phyloP scores from a whole-genome alignment of 1,139 yeast genomes.

The Sugiyamaella grinbergsii region DNA sequence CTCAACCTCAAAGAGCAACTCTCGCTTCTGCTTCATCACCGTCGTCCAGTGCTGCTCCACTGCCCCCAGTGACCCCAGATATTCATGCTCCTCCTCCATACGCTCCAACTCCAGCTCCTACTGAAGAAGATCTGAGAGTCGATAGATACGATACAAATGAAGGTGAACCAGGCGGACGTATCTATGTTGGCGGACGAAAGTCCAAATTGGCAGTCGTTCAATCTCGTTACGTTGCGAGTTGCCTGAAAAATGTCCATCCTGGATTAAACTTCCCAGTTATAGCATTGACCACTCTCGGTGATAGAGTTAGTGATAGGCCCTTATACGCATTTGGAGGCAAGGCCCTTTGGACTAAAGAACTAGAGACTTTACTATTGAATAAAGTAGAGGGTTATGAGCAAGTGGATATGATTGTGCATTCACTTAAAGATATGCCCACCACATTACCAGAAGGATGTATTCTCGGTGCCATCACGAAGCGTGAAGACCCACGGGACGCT shows the following conservation, averaged over 20 bases:
- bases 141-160: slow-evolving; percentile 28
- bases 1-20: slow-evolving; percentile 13
- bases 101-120: slow-evolving; percentile 18
- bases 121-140: slow-evolving; percentile 18
- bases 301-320: slow-evolving; percentile 80
- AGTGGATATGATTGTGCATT: slow-evolving; percentile 88
- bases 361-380: slow-evolving; percentile 73
- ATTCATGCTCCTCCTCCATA: slow-evolving; percentile 16
- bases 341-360: slow-evolving; percentile 93
- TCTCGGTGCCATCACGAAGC: slow-evolving; percentile 79
- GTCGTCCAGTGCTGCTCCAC: background rate
- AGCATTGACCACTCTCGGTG: slow-evolving; percentile 86
- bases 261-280: slow-evolving; percentile 66
- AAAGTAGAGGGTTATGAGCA: slow-evolving; percentile 59
- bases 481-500: slow-evolving; percentile 94
- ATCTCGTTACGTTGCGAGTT: slow-evolving; percentile 68
- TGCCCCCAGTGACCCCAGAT: slow-evolving; percentile 10
- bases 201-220: slow-evolving; percentile 86
- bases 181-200: slow-evolving; percentile 79
- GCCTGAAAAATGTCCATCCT: slow-evolving; percentile 63
- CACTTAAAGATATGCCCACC: slow-evolving; percentile 91
- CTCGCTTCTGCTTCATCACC: background rate
- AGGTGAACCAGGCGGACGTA: slow-evolving; percentile 27
- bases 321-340: slow-evolving; percentile 95
- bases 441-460: slow-evolving; percentile 85